phyloP scores from a whole-genome alignment of 345 rosid species.

The Eucalyptus polybractea region DNA sequence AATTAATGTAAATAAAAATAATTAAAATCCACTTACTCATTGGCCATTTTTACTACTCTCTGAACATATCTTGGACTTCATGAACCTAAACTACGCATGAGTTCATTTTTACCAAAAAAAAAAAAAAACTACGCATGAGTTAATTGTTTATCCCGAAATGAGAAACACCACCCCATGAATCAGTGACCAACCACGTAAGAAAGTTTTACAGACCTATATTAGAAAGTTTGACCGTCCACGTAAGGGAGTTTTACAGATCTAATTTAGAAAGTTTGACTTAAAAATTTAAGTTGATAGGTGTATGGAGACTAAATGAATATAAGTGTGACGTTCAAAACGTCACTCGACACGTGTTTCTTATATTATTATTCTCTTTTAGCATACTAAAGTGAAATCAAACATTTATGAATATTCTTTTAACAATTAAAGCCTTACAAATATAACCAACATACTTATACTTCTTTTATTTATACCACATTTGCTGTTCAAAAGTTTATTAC shows the following conservation, averaged over 20 bases:
- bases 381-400: fast-evolving
- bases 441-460: too few relatives aligned
- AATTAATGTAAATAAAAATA: background rate
- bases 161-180: background rate
- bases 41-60: background rate
- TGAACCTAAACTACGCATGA: background rate
- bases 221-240: background rate
- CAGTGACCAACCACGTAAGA: background rate
- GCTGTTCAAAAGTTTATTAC: too few relatives aligned
- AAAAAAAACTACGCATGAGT: background rate
- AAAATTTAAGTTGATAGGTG: background rate
- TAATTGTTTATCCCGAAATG: background rate
- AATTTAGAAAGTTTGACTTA: background rate
- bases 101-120: too few relatives aligned
- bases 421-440: too few relatives aligned
- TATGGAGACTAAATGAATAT: background rate
- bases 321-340: background rate
- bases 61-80: background rate
- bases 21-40: background rate
- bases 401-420: too few relatives aligned
- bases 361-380: too few relatives aligned
- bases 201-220: background rate
- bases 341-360: too few relatives aligned
- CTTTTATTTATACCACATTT: too few relatives aligned
- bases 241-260: background rate